Base-by-base conservation (phyloP, 2,329 filamentous ascomycete genomes). In the Didymella glomerata region DNA sequence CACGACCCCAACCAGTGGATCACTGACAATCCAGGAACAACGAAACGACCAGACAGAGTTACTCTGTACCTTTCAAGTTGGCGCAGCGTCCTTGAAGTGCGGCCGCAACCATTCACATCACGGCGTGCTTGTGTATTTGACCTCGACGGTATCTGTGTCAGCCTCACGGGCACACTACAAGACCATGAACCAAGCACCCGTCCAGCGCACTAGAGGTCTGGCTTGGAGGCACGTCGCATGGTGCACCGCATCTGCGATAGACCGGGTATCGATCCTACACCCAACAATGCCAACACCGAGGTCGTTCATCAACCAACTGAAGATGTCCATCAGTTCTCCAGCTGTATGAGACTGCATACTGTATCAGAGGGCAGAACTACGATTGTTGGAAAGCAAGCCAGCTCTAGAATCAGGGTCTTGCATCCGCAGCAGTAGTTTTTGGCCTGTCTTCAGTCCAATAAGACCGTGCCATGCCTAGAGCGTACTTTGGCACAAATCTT, bases 1-100 rank as follows among this genome's bases (percentile, higher is more conserved):
- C 51, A 44, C 52, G 34, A 51, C 40, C 32, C 27, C 11, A 13
- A 16, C 14, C 14, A 10, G n/a, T 18, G 1, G 1, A 52, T 11
- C 8, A 32, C 45, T 53, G 50, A 54, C 30, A 1, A 30, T 8
- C 6, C 22, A 36, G 20, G 46, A 54, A 58, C 45, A 58, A 52
- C 54, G 36, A 18, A n/a, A 27, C 16, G 4, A 18, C 11, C 10
- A 16, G 20, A 42, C 41, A n/a, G 27, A n/a, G 20, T 16, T 32
- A 20, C 28, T 11, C 11, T 18, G 20, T 28, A 42, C 2, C 22
- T 5, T 27, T 4, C 22, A 8, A 3, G 4, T 13, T 25, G 38
- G 27, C 6, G 13, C 22, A 6, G 3, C 14, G 6, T 9, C 2
- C 1, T 4, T 27, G 4, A 11, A 42, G 3, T 27, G 22, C 22